These are phyloP conservation scores for Plenodomus lindquistii DNA, from an alignment of 2,329 filamentous ascomycete species.

Conservation along the genomic window DNA sequence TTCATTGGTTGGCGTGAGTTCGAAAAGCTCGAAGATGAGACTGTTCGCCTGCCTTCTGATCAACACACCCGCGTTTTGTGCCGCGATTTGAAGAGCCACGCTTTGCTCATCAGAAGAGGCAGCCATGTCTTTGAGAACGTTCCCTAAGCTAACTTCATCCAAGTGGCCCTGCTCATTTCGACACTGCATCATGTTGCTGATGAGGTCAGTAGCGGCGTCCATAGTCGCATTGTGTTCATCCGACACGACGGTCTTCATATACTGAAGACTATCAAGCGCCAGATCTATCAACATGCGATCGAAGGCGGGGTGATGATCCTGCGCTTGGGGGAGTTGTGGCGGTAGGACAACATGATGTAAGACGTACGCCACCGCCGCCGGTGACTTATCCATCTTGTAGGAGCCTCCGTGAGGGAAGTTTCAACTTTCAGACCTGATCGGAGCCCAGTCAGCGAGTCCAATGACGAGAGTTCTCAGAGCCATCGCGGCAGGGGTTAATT, in stretches of 20 bases:
- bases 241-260: constrained; percentile 3
- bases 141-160: background rate
- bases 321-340: constrained; percentile 5
- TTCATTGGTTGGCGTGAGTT: constrained; percentile 48
- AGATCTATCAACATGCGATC: constrained; percentile 15
- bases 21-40: constrained; percentile 50
- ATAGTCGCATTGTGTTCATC: background rate
- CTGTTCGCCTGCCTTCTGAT: constrained; percentile 28
- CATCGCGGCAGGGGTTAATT: too few relatives aligned
- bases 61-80: constrained; percentile 54
- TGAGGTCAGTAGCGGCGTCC: constrained; percentile 3
- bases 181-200: too few relatives aligned
- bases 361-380: too few relatives aligned
- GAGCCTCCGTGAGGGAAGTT: too few relatives aligned
- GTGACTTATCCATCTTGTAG: too few relatives aligned
- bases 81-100: constrained; percentile 47
- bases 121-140: background rate
- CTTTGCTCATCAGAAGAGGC: background rate
- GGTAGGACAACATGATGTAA: constrained; percentile 6
- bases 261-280: constrained; percentile 10
- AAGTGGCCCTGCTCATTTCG: background rate
- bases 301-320: constrained; percentile 1
- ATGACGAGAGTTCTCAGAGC: too few relatives aligned
- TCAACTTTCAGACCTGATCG: too few relatives aligned
- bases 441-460: too few relatives aligned